Base-by-base conservation (phyloP, 768 basidiomycete genomes). In the Lactarius evosmus region DNA sequence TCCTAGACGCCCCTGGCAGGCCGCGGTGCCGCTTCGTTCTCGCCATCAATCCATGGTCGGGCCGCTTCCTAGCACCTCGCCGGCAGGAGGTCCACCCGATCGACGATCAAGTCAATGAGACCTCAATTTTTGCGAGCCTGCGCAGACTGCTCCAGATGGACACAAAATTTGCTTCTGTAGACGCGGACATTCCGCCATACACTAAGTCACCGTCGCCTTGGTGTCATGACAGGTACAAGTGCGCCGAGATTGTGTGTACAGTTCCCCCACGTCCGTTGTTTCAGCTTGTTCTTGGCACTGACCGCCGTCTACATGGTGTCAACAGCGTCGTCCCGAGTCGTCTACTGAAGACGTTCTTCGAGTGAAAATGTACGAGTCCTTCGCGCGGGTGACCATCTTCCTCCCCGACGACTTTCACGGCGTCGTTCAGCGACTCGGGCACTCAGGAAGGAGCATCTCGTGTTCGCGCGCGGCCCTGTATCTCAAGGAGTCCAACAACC, bases 371-470 rank as follows among this genome's bases (percentile, higher is more conserved):
- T 53, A 61, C 60, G 64, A 65, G 29, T 65, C 64, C 6, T 41
- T 29, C 55, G 30, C 59, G 0, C 38, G 19, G 11, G 49, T 65
- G 22, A 65, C 64, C 12, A 4, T 65, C 32, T 65, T 61, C 50
- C 38, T 65, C 19, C 64, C 64, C 0, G 12, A 7, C 4, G 64
- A 65, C 19, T 65, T 65, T 17, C 30, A 61, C 7, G 64, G 64
- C 60, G 55, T 65, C n/a, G 64, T 65, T 32, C 30, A 32, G 19
- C 64, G 64, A 25, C 25, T 61, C n/a, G 64, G 64, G 8, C 59
- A 65, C 8, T 65, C 59, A 25, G 64, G 64, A 25, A 27, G 55
- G 49, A 65, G 64, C 16, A 61, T 65, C 30, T 61, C 64, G 32
- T 61, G 59, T n/a, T 65, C 64, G 32, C 46, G 16, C 16, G 19